Conservation (phyloP, 345 rosid species). For the Nephelium lappaceum region DNA sequence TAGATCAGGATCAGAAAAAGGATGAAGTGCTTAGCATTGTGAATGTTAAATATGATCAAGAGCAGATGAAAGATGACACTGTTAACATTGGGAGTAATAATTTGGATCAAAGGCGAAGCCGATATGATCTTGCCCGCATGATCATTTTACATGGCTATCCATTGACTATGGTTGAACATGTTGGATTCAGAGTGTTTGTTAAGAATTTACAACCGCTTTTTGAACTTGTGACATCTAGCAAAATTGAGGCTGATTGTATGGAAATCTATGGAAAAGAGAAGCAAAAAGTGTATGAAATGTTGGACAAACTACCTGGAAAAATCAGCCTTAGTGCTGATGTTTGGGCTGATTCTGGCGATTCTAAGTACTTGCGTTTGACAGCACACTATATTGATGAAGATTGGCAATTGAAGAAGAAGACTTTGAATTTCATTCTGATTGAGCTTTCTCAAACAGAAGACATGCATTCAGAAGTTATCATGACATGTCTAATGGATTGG, state of each 20-base stretch:
- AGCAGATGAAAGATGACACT: slow-evolving; percentile 43
- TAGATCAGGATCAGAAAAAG: slow-evolving; percentile 49
- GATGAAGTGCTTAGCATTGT: slow-evolving; percentile 57
- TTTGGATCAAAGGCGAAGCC: slow-evolving; percentile 73
- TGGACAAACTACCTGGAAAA: slow-evolving; percentile 81
- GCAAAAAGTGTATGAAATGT: slow-evolving; percentile 57
- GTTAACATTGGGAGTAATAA: slow-evolving; percentile 22
- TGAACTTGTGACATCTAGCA: slow-evolving; percentile 54
- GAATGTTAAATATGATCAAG: slow-evolving; percentile 56
- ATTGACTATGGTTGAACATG: slow-evolving; percentile 73
- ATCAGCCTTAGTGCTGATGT: slow-evolving; percentile 59
- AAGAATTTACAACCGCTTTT: slow-evolving; percentile 74
- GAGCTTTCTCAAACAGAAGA: slow-evolving; percentile 66
- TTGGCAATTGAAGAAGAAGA: slow-evolving; percentile 66
- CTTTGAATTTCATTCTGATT: slow-evolving; percentile 50
- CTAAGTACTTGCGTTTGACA: slow-evolving; percentile 55
- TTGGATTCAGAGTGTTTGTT: slow-evolving; percentile 68
- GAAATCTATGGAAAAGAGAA: slow-evolving; percentile 74
- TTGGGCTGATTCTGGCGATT: slow-evolving; percentile 56
- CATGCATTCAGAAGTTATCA: slow-evolving; percentile 62
- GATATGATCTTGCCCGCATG: slow-evolving; percentile 79
- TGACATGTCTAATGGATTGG: slow-evolving; percentile 78
- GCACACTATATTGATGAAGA: slow-evolving; percentile 69
- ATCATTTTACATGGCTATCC: slow-evolving; percentile 79
- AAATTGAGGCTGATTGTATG: slow-evolving; percentile 72